Evolutionary conservation across 2,329 filamentous ascomycete genomes (phyloP).

Genomic region (Paracoccidioides brasiliensis): DNA sequence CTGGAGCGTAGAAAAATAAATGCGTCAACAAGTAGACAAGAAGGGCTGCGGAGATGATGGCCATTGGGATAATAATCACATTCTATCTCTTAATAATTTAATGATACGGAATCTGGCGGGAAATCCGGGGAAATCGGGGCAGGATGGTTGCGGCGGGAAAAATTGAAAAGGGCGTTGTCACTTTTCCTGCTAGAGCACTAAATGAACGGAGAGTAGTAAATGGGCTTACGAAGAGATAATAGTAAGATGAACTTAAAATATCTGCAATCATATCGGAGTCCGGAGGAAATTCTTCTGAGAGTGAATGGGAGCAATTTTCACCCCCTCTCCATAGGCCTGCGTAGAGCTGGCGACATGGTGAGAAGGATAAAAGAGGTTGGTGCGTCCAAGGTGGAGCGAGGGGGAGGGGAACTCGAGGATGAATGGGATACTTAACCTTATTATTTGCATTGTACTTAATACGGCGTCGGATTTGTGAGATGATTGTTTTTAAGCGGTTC

Average conservation of each 20-base stretch:
- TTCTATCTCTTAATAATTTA: too few species aligned
- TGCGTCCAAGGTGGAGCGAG: neutral
- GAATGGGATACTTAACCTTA: neutral
- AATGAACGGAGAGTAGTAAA: too few species aligned
- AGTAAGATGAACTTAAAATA: too few species aligned
- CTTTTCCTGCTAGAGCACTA: too few species aligned
- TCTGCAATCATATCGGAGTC: neutral
- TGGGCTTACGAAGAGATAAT: too few species aligned
- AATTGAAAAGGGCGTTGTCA: too few species aligned
- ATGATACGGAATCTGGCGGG: too few species aligned
- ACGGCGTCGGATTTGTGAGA: too few species aligned
- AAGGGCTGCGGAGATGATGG: neutral
- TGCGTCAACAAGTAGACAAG: neutral
- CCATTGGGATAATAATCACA: too few species aligned
- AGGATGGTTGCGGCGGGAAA: too few species aligned
- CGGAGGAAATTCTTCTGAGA: neutral
- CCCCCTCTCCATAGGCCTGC: slow-evolving; percentile 9
- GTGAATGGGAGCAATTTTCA: neutral
- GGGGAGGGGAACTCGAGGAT: neutral
- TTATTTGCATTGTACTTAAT: neutral
- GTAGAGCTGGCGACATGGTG: slow-evolving; percentile 10
- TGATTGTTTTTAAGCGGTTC: too few species aligned
- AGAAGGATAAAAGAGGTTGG: slow-evolving; percentile 6
- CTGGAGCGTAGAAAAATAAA: neutral
- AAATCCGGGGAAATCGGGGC: too few species aligned